phyloP scores from a whole-genome alignment of 2,329 filamentous ascomycete species.

The Aspergillus japonicus region DNA sequence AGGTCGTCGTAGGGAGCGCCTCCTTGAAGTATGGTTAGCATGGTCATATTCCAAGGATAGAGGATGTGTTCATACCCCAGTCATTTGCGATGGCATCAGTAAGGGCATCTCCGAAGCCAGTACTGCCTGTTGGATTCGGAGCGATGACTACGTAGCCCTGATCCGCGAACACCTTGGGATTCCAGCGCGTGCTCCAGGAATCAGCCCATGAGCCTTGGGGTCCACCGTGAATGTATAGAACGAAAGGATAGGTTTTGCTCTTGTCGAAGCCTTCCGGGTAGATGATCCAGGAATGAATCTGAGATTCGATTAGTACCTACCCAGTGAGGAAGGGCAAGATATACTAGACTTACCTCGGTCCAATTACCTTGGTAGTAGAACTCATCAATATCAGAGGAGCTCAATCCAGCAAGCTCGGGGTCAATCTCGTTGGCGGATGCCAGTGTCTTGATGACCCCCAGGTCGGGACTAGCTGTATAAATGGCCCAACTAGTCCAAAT shows the following conservation, averaged over 20 bases:
- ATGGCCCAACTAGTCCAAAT: constrained; percentile 39
- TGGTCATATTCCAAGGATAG: background rate
- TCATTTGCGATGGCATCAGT: constrained; percentile 73
- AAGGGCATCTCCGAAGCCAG: constrained; percentile 76
- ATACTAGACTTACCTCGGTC: constrained; percentile 29
- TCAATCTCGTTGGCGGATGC: constrained; percentile 42
- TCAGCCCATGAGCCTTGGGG: constrained; percentile 76
- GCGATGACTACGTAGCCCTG: constrained; percentile 81
- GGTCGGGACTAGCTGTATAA: constrained; percentile 32
- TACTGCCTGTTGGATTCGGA: constrained; percentile 80
- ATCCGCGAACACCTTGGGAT: constrained; percentile 80
- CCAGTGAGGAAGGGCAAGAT: background rate
- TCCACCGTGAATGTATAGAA: constrained; percentile 79
- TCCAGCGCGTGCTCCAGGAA: constrained; percentile 80
- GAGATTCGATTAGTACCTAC: constrained; percentile 8
- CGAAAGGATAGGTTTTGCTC: constrained; percentile 72
- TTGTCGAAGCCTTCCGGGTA: constrained; percentile 60
- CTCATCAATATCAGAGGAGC: constrained; percentile 36
- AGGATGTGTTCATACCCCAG: constrained; percentile 61
- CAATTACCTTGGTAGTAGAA: constrained; percentile 40
- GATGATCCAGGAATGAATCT: constrained; percentile 43
- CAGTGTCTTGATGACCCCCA: constrained; percentile 28
- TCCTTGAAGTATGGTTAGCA: constrained; percentile 18
- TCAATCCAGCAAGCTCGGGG: constrained; percentile 36
- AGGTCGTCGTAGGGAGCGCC: constrained; percentile 73